Base-by-base conservation (phyloP, 345 rosid genomes). In the Eucalyptus shirleyi region DNA sequence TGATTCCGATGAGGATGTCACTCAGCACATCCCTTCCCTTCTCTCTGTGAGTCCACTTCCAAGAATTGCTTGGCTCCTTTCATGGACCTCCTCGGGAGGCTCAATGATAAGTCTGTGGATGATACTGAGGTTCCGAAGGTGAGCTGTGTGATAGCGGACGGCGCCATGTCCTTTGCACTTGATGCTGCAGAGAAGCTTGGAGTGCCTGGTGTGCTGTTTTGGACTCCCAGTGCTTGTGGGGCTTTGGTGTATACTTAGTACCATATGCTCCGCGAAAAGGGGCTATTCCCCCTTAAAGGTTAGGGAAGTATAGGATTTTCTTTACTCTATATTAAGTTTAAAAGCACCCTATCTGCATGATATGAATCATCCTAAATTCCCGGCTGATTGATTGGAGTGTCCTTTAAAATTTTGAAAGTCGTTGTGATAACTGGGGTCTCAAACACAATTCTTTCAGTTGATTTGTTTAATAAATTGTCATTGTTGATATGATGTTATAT, bases 61-160 rank as follows among this genome's bases (percentile, higher is more conserved):
- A 89, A 50, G 49, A 86, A 51, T 37, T 89, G 88, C 72, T 56
- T 86, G 37, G 89, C 26, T 17, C 89, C 93, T 5, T 92, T 92
- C 28, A 34, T 88, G 40, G 59, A 90, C 18, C 91, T 93, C n/a
- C 28, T 93, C 50, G 44, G 56, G 9, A 90, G 56, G 21, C 91
- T 93, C 17, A 86, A 23, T 9, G 88, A 86, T 4, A 15, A 24
- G 47, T 77, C 83, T 40, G 28, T 77, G 2, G 87, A 86, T 86
- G 87, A 47, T 86, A 34, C 65, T 5, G 77, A 51, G 72, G 72
- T 62, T 11, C 93, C 94, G 6, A 89, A 87, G 16, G 89, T 93
- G 32, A 89, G 89, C 37, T 90, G 94, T 50, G 88, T 93, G 83
- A 59, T 93, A 9, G 88, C 93, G 3, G 94, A 93, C 87, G 94